These are phyloP conservation scores for Amphirosellinia nigrospora DNA, from an alignment of 495 filamentous ascomycete genomes.

Conservation along the genomic window DNA sequence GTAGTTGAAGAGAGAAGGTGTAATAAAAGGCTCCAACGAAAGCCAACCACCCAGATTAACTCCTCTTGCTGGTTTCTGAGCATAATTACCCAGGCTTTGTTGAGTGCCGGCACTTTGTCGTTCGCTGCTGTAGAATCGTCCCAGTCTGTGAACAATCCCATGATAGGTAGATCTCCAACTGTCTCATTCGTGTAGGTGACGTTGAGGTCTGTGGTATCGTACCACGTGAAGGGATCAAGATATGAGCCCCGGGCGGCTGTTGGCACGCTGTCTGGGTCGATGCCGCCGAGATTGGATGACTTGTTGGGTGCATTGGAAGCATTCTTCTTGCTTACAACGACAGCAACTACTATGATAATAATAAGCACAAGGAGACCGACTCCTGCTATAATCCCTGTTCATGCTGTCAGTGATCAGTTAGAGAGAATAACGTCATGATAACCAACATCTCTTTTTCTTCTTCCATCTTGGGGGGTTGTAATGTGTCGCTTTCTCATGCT, in stretches of 20 bases:
- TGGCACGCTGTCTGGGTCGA: constrained; percentile 70
- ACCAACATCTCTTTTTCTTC: constrained; percentile 59
- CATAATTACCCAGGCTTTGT: constrained; percentile 77
- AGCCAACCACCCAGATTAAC: constrained; percentile 97
- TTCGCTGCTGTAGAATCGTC: constrained; percentile 83
- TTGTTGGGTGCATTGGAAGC: constrained; percentile 45
- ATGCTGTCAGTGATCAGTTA: constrained; percentile 29
- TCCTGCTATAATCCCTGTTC: constrained; percentile 59
- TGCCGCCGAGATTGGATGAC: constrained; percentile 59
- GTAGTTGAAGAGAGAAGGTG: constrained; percentile 88
- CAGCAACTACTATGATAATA: constrained; percentile 76
- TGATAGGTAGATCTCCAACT: constrained; percentile 83
- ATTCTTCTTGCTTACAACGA: constrained; percentile 74
- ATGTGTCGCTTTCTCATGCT: constrained; percentile 41
- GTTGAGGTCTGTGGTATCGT: constrained; percentile 90
- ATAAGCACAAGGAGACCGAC: constrained; percentile 64
- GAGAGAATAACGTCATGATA: background rate
- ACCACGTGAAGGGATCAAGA: constrained; percentile 93
- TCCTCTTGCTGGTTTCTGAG: constrained; percentile 78
- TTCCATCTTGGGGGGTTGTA: constrained; percentile 30
- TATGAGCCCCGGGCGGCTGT: constrained; percentile 71
- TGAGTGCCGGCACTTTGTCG: constrained; percentile 75
- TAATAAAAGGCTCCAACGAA: constrained; percentile 92
- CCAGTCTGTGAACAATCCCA: constrained; percentile 88
- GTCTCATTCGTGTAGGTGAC: constrained; percentile 87